Evolutionary conservation across 495 filamentous ascomycete species (phyloP).

Genomic region (Penicillium angulare): DNA sequence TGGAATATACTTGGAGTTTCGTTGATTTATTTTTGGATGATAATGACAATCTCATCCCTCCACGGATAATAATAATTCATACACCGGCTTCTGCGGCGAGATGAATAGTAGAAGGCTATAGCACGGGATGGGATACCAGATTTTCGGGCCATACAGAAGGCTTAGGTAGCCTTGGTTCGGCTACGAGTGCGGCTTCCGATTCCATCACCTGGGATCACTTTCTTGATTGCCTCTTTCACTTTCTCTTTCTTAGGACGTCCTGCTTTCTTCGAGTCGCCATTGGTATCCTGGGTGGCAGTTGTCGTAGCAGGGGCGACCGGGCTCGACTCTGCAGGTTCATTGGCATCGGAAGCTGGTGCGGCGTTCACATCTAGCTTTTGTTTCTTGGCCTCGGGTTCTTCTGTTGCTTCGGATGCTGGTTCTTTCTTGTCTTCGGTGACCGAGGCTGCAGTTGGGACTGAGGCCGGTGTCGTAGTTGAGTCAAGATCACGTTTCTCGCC

Average conservation of each 20-base stretch:
- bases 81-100: too few species aligned
- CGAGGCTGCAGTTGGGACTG: background rate
- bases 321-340: slow-evolving; percentile 16
- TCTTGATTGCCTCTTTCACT: slow-evolving; percentile 31
- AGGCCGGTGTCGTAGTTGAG: slow-evolving; percentile 6
- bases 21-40: too few species aligned
- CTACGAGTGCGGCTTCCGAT: slow-evolving; percentile 44
- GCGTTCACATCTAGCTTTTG: background rate
- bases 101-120: too few species aligned
- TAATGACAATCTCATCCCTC: background rate
- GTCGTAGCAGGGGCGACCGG: slow-evolving; percentile 12
- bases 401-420: background rate
- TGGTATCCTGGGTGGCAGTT: slow-evolving; percentile 9
- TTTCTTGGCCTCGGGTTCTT: background rate
- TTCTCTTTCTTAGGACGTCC: slow-evolving; percentile 38
- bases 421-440: background rate
- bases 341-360: background rate
- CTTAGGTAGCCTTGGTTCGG: slow-evolving; percentile 34
- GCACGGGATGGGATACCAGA: too few species aligned
- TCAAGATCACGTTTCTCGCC: slow-evolving; percentile 37
- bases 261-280: slow-evolving; percentile 28
- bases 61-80: too few species aligned
- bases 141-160: background rate
- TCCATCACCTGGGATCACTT: slow-evolving; percentile 32
- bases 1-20: too few species aligned